Evolutionary conservation across 148 eudicot species (phyloP), one percentile per base, ranked within the genome.

Genomic region (Silene latifolia): DNA sequence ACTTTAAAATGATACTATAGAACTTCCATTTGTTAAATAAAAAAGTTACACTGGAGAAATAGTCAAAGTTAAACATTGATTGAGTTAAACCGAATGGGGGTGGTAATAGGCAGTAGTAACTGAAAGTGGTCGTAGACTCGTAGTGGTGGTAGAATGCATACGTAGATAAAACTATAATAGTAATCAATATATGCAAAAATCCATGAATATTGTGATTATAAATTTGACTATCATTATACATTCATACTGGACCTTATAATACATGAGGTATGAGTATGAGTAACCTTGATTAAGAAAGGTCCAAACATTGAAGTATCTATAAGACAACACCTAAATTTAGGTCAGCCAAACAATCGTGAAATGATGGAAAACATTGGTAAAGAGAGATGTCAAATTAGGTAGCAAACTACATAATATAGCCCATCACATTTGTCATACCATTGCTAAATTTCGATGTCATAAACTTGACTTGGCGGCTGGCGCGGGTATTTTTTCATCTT

Each of bases 191-290:
- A 67, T 67, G 11, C 69, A 39, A 67, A 19, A 20, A 20, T 44
- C 53, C 53, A 25, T 4, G 15, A 67, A 44, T 42, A 24, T 10
- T 42, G 35, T 1, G 5, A 51, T 48, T 51, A 68, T n/a, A 17
- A 76, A 72, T 67, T 51, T 64, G 53, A n/a, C 29, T 15, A 29
- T 10, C 25, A 64, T 35, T 63, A 64, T 7, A 56, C 78, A 39
- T 39, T 39, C 32, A 11, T 23, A 21, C 5, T 4, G 29, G 65
- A 61, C 27, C 15, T 21, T 61, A 19, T 24, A 5, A 64, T 1
- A 32, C 46, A 25, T 64, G 68, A 29, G 46, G 17, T 27, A 18
- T 8, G 8, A 32, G 17, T 27, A 18, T 18, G 8, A 32, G 21
- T 35, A 15, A 35, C 18, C 1, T 8, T 7, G 12, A 35, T 13